Base-by-base conservation (phyloP, 108 stramenopile genomes). In the Nitzschia sp. region DNA sequence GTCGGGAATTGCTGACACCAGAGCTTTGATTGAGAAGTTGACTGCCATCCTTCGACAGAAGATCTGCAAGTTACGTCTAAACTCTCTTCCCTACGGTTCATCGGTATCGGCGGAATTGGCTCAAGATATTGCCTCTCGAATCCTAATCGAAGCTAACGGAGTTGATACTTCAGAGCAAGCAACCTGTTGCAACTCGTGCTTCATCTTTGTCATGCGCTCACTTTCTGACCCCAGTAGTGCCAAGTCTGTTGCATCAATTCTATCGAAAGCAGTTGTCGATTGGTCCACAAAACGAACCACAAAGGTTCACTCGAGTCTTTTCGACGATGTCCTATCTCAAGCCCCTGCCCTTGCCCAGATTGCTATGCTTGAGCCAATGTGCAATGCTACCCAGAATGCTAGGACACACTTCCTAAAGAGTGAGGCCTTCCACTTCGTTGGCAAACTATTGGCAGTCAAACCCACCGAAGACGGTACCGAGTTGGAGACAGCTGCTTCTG, bases 261-360 rank as follows among this genome's bases (percentile, higher is more conserved):
- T 40, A 14, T 57, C 43, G 43, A 40, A 59, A 26, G 63, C 63
- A 50, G 68, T 90, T 7, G 29, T 71, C 17, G 89, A 93, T 59
- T 93, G 92, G 92, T 68, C 78, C n/a, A 81, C 79, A 26, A 85
- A 83, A 53, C 76, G 86, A 52, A 67, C 83, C 3, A 84, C 82
- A 8, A 81, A 77, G 53, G 51, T 88, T 22, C 66, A 83, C 37
- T 60, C 82, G 26, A 72, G 69, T 65, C 68, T 90, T 24, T 89
- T 93, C 56, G 83, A 90, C 14, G 83, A 88, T 58, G 56, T 93
- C 10, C 78, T 91, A 44, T 53, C 65, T 10, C 70, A 83, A 41
- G 53, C 67, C 48, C 83, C 83, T 50, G 65, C 68, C 60, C 74
- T 83, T 63, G 77, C 84, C 7, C 61, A 76, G 34, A 51, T 63